Evolutionary conservation across 768 basidiomycete species (phyloP).

Genomic region (Dentipellis fragilis): DNA sequence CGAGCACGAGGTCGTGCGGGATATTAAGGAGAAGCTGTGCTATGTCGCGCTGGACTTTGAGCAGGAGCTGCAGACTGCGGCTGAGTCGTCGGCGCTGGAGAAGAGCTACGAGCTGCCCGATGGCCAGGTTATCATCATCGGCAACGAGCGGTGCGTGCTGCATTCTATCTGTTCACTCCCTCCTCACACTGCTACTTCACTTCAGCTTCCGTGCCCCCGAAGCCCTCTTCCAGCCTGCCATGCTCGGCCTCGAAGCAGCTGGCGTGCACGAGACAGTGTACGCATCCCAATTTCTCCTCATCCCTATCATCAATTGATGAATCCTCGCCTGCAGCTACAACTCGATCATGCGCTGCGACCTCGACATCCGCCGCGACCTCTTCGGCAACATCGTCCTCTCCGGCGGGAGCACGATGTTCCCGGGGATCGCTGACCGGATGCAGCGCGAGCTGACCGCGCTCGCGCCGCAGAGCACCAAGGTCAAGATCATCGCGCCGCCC

Average conservation of each 20-base stretch:
- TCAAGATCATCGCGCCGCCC: constrained; percentile 86
- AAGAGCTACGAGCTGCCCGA: constrained; percentile 67
- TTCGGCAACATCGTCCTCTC: constrained; percentile 82
- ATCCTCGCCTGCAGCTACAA: constrained; percentile 32
- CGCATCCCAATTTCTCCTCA: constrained; percentile 9
- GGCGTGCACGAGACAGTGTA: constrained; percentile 84
- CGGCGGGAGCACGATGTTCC: constrained; percentile 65
- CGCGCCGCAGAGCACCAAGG: constrained; percentile 85
- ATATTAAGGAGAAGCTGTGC: constrained; percentile 78
- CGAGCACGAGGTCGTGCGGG: constrained; percentile 51
- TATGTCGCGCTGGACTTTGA: constrained; percentile 68
- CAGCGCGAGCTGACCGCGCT: constrained; percentile 85
- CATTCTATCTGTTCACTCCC: background rate
- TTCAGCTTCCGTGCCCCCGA: constrained; percentile 80
- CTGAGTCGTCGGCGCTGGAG: constrained; percentile 54
- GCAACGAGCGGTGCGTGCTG: constrained; percentile 65
- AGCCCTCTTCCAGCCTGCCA: constrained; percentile 87
- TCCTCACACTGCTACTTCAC: too few relatives aligned
- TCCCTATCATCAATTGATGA: constrained; percentile 2
- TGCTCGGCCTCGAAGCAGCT: constrained; percentile 69
- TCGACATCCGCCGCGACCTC: constrained; percentile 75
- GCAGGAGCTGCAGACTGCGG: constrained; percentile 63
- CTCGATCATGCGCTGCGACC: constrained; percentile 59
- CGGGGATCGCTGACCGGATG: constrained; percentile 93
- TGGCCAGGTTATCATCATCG: constrained; percentile 66